A percentile compares a stretch with the other conserved stretches of the same genome.
phyloP scores from a whole-genome alignment of 805 yeast species.

The Blastobotrys chiropterorum region DNA sequence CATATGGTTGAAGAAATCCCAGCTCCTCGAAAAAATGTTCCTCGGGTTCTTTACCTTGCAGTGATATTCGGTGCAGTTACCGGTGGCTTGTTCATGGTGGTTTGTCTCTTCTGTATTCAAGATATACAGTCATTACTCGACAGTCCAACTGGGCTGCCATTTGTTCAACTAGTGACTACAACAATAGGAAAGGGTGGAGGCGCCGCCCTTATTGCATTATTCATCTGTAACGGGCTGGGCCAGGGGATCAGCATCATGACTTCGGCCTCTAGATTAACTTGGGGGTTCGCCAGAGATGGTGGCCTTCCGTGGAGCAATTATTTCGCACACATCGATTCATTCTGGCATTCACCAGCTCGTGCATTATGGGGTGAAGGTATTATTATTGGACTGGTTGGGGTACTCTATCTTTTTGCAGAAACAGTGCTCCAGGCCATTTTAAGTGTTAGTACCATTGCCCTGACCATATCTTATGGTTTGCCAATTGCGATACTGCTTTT shows the following conservation, averaged over 20 bases:
- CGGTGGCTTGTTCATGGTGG: constrained; percentile 66
- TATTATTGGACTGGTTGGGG: constrained; percentile 52
- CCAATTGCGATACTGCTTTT: constrained; percentile 41
- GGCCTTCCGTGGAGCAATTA: constrained; percentile 60
- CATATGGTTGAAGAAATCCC: constrained; percentile 79
- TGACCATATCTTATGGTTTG: constrained; percentile 70
- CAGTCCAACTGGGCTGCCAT: constrained; percentile 59
- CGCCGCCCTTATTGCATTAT: constrained; percentile 54
- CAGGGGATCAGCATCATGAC: constrained; percentile 76
- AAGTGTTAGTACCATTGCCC: constrained; percentile 71
- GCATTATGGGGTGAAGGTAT: constrained; percentile 60
- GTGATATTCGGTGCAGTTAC: constrained; percentile 56
- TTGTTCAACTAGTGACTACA: constrained; percentile 54
- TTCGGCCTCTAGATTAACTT: constrained; percentile 74
- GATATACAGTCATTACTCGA: constrained; percentile 56
- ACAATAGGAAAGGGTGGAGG: constrained; percentile 61
- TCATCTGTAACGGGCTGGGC: constrained; percentile 65
- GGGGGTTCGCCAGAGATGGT: constrained; percentile 76
- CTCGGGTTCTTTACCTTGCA: constrained; percentile 62
- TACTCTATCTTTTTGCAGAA: constrained; percentile 58
- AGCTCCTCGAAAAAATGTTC: constrained; percentile 64
- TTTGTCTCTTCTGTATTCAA: constrained; percentile 65
- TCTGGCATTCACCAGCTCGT: constrained; percentile 61
- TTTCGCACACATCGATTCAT: constrained; percentile 60
- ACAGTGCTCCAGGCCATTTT: constrained; percentile 78